Conservation (phyloP, 345 rosid species). For the Schrenkiella parvula region DNA sequence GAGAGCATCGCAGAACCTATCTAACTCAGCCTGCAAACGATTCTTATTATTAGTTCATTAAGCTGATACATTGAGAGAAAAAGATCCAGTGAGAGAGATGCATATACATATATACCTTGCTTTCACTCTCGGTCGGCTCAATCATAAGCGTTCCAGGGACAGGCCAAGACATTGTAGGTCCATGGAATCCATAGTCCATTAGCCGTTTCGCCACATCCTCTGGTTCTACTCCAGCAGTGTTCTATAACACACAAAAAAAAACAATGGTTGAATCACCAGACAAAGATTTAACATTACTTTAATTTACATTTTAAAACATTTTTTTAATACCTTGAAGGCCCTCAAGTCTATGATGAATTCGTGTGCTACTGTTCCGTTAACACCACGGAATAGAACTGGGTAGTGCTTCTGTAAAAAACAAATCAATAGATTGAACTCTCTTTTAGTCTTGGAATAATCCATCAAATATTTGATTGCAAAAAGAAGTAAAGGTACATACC, state of each 20-base stretch:
- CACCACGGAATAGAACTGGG: conserved; percentile 93
- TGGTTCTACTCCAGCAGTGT: conserved; percentile 85
- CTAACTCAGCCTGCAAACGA: conserved; percentile 85
- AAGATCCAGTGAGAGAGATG: neutral
- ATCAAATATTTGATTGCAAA: neutral
- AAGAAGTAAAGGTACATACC: conserved; percentile 59
- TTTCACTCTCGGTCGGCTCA: conserved; percentile 99
- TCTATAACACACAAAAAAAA: conserved; percentile 46
- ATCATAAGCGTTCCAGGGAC: conserved; percentile 99
- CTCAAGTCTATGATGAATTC: conserved; percentile 94
- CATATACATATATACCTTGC: conserved; percentile 58
- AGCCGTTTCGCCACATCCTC: conserved; percentile 99
- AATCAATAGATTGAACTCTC: neutral
- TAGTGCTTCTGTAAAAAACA: conserved; percentile 53
- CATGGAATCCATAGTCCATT: conserved; percentile 97
- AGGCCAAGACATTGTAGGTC: conserved; percentile 98
- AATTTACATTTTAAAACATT: neutral
- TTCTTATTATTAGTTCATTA: conserved; percentile 1
- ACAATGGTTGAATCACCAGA: neutral
- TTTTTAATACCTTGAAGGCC: conserved; percentile 68
- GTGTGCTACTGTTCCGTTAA: conserved; percentile 91
- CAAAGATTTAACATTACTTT: neutral
- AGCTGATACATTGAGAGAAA: neutral
- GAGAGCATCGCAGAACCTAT: conserved; percentile 93
- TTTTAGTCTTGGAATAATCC: neutral